Evolutionary conservation across 306 rosid genomes (phyloP).

Genomic region (Erythrophleum fordii): DNA sequence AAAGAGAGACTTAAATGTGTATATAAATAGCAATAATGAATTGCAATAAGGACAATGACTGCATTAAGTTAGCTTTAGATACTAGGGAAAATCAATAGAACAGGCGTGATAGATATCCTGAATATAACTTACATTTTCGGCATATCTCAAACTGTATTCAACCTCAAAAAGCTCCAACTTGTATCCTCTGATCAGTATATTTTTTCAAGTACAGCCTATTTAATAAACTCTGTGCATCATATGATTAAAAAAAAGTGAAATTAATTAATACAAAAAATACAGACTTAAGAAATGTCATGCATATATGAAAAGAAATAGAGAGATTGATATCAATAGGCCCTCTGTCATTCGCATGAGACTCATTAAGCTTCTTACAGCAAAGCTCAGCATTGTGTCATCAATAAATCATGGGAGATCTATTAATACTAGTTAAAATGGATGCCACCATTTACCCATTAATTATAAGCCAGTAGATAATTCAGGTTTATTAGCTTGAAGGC

Average conservation of each 20-base stretch:
- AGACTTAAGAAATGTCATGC: not conserved
- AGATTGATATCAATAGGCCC: constrained; percentile 11
- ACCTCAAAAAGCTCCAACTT: no score
- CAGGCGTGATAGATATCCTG: not conserved
- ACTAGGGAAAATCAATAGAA: not conserved
- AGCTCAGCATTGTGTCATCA: not conserved
- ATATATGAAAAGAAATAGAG: not conserved
- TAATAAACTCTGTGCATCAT: not conserved
- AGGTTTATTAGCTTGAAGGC: constrained; percentile 12
- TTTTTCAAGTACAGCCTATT: not conserved
- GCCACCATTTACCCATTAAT: constrained; percentile 5
- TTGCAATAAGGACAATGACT: no score
- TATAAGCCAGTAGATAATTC: not conserved
- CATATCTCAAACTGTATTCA: not conserved
- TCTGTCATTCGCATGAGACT: not conserved
- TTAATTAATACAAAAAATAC: not conserved
- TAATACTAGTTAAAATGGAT: constrained; percentile 11
- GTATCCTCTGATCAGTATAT: not conserved
- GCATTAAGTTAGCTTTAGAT: not conserved
- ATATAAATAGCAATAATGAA: no score
- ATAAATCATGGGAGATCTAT: not conserved
- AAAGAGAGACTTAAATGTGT: no score
- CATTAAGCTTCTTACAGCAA: not conserved
- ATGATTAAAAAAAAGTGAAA: not conserved
- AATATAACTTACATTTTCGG: not conserved